Conservation (phyloP, 1,284 basidiomycete species). For the Ceratobasidium sp. region DNA sequence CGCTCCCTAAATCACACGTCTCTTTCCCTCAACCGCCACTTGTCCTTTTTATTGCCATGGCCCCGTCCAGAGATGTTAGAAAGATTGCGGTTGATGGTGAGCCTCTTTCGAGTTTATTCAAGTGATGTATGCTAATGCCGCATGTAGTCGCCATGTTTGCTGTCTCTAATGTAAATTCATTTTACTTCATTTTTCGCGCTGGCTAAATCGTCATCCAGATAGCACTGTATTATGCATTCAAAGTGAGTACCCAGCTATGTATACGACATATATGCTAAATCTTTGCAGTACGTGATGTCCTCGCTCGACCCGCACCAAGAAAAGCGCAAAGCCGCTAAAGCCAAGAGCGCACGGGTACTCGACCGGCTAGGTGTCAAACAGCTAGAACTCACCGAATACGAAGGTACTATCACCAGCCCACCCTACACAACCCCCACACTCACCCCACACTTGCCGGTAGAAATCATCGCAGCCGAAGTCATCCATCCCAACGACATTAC, state of each 20-base stretch:
- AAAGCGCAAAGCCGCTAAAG: slow-evolving; percentile 52
- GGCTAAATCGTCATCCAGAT: slow-evolving; percentile 48
- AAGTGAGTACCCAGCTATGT: neutral
- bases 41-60: slow-evolving; percentile 12
- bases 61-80: slow-evolving; percentile 46
- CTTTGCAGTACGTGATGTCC: slow-evolving; percentile 50
- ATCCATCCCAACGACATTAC: slow-evolving; percentile 86
- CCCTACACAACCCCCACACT: neutral
- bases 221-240: slow-evolving; percentile 59
- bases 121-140: slow-evolving; percentile 21
- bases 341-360: slow-evolving; percentile 73
- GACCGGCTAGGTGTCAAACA: slow-evolving; percentile 74
- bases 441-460: too few species aligned
- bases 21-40: slow-evolving; percentile 27
- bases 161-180: slow-evolving; percentile 63
- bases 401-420: slow-evolving; percentile 52
- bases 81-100: slow-evolving; percentile 54
- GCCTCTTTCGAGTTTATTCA: slow-evolving; percentile 41
- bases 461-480: slow-evolving; percentile 80
- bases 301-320: slow-evolving; percentile 45
- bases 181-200: neutral
- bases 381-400: slow-evolving; percentile 79
- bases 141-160: slow-evolving; percentile 63
- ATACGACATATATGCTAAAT: neutral
- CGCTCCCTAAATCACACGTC: slow-evolving; percentile 25